Evolutionary conservation across 768 basidiomycete genomes (phyloP), one percentile per base, ranked within the genome.

Genomic region (Rhodosporidiobolus sp.): DNA sequence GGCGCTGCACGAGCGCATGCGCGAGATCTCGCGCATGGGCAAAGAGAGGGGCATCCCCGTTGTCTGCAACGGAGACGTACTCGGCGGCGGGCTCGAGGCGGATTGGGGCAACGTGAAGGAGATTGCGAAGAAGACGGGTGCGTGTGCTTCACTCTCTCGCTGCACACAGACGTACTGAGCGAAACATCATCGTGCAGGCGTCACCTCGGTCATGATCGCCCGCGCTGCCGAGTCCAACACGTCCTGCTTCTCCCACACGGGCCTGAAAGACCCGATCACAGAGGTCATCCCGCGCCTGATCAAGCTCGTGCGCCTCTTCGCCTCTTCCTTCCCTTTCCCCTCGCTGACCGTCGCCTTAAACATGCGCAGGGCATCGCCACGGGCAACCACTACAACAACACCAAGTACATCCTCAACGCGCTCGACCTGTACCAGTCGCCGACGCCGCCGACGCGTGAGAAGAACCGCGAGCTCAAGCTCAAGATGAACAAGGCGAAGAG

Each of bases 181-280:
- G n/a, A n/a, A n/a, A n/a, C n/a, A n/a, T n/a, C n/a, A n/a, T n/a
- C n/a, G n/a, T n/a, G 35, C 64, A 90, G 89, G 88, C 6, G 92
- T 92, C 19, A 87, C 90, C 77, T 94, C 92, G 0, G 88, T 93
- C 52, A 99, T 99, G 96, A 90, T 99, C 52, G 96, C 96, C 30
- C 89, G 94, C 10, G 93, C 89, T 1, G 96, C 94, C 11, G 96
- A 99, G 81, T 82, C 89, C 9, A 99, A 98, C 80, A 92, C 93
- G 0, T 88, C 90, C 0, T 90, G 92, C 76, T 98, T 98, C 83
- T 86, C 87, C 38, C 54, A 3, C 26, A 85, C 79, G 0, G 90
- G 90, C 5, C 83, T 92, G 34, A 79, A 83, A 20, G 90, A 93
- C 75, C 81, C 93, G 1, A 89, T 90, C 72, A 81, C 82, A 64